Conservation (phyloP, 805 yeast species). For the Candida succiphila region DNA sequence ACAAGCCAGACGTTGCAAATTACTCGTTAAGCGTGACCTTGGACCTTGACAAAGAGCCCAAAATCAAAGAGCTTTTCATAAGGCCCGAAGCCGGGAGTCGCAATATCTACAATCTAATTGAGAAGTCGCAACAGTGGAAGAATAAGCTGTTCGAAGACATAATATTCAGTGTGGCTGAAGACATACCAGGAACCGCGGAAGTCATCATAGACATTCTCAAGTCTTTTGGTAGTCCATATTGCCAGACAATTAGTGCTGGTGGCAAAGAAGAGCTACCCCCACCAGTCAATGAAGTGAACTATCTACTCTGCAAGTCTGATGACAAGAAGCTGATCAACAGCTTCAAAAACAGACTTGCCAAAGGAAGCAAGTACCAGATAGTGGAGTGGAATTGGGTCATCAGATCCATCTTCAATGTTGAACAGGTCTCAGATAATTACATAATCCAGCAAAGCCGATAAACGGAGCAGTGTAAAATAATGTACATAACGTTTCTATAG, state of each 20-base stretch:
- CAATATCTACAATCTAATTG: constrained; percentile 9
- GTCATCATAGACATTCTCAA: constrained; percentile 45
- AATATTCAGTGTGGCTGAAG: constrained; percentile 44
- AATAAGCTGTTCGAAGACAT: constrained; percentile 32
- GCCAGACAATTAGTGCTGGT: constrained; percentile 10
- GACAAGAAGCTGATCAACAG: constrained; percentile 24
- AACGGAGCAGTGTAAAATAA: background rate
- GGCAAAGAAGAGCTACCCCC: constrained; percentile 5
- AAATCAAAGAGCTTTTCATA: constrained; percentile 23
- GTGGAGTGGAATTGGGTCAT: constrained; percentile 64
- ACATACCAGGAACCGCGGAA: constrained; percentile 50
- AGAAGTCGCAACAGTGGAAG: constrained; percentile 10
- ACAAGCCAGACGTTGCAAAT: constrained; percentile 15
- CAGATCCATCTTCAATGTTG: constrained; percentile 39
- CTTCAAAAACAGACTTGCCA: constrained; percentile 15
- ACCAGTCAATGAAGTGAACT: too few relatives aligned
- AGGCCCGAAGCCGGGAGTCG: constrained; percentile 11
- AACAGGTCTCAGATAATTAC: constrained; percentile 1
- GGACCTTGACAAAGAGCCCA: constrained; percentile 23
- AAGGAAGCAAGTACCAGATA: constrained; percentile 19
- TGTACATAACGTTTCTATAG: background rate
- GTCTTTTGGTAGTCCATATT: constrained; percentile 40
- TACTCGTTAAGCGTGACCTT: constrained; percentile 17
- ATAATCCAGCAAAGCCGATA: background rate
- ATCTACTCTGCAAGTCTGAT: too few relatives aligned